Evolutionary conservation across 768 basidiomycete species (phyloP), one percentile per base, ranked within the genome.

Genomic region (Suillus cothurnatus): DNA sequence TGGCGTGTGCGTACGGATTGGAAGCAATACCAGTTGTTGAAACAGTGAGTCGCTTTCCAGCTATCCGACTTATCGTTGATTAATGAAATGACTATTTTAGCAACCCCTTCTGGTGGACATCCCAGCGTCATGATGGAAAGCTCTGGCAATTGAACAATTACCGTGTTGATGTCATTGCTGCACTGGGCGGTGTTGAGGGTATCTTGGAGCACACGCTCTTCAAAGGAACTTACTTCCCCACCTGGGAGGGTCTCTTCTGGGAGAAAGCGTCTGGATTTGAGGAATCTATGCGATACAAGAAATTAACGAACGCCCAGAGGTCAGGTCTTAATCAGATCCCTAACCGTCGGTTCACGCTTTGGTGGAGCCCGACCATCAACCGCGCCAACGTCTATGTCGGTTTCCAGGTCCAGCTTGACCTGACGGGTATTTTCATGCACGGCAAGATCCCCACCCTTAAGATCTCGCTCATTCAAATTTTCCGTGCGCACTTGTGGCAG

Each of bases 401-500:
- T 87, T 99, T 99, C 93, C 97, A 99, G 77, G 97, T 99, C 23
- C 97, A 99, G 73, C 86, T 99, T 55, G 97, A 99, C 85, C 78
- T 99, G 67, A 99, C 97, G 17, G 95, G 95, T 72, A 95, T 96
- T 67, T 96, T 97, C 84, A 96, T 94, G 91, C 96, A 97, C 79
- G 97, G 97, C 72, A 98, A 99, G 82, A 97, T 98, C 68, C 95
- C 95, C 15, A 97, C 96, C 3, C 81, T 98, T 69, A 98, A 99
- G 83, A 99, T 99, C 81, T 95, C 93, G 79, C 88, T 99, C 81
- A 99, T 99, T 71, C 97, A 99, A 74, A 97, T 99, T 72, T 99
- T 99, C 94, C 93, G 97, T 82, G 97, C 97, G 49, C 97, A 99
- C 78, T 87, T 99, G 81, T 99, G 97, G 97, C 97, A 99, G 81